phyloP scores from a whole-genome alignment of 768 basidiomycete genomes.

The Russula dissimulans region DNA sequence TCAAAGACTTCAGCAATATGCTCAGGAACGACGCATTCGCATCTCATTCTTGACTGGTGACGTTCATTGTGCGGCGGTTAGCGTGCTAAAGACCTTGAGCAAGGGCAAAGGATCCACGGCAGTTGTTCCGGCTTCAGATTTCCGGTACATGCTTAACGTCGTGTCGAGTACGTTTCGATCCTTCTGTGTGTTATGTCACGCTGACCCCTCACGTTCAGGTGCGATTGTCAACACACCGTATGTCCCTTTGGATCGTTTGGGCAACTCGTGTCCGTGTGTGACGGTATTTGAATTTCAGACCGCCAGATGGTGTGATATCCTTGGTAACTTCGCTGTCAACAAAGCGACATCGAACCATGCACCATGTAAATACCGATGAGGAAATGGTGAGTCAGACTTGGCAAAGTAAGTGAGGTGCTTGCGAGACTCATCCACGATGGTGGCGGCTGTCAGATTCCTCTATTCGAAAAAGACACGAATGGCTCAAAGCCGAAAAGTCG shows the following conservation, averaged over 20 bases:
- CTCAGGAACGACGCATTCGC: conserved; percentile 51
- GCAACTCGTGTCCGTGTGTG: not conserved
- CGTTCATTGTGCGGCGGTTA: conserved; percentile 87
- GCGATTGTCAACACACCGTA: conserved; percentile 97
- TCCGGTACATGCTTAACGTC: conserved; percentile 87
- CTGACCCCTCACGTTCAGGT: conserved; percentile 30
- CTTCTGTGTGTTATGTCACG: not conserved
- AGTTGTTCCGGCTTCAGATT: conserved; percentile 48
- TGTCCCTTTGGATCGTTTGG: conserved; percentile 25
- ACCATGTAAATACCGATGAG: conserved; percentile 77
- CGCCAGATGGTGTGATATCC: conserved; percentile 61
- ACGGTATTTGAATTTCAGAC: conserved; percentile 25
- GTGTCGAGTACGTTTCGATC: conserved; percentile 51
- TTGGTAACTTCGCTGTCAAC: conserved; percentile 75
- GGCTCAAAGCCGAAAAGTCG: conserved; percentile 68
- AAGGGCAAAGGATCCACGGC: conserved; percentile 39
- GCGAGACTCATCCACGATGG: not conserved
- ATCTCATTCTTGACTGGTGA: conserved; percentile 89
- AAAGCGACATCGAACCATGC: conserved; percentile 82
- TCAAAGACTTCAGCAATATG: conserved; percentile 65
- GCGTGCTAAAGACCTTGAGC: conserved; percentile 60
- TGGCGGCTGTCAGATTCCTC: conserved; percentile 43
- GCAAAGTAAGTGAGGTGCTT: too few relatives aligned
- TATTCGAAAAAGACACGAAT: conserved; percentile 71
- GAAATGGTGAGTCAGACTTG: conserved; percentile 46